Evolutionary conservation across 2,329 filamentous ascomycete genomes (phyloP).

Genomic region (Gnomoniopsis smithogilvyi): DNA sequence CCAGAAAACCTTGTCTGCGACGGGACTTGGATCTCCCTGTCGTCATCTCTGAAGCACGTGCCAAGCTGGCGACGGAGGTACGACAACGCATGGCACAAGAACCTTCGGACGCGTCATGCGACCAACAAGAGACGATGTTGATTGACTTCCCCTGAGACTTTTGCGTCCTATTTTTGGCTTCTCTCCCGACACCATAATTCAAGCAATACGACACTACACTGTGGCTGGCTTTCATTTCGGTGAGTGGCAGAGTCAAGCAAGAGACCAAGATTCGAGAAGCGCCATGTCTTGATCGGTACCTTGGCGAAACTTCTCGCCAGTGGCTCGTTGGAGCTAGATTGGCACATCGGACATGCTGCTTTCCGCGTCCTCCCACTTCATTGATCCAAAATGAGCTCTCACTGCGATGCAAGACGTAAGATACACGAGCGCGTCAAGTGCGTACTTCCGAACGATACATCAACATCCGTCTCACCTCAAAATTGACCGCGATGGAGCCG

Average conservation of each 20-base stretch:
- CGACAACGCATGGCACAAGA: slow-evolving; percentile 20
- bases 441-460: not conserved
- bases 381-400: not conserved
- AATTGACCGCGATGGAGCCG: no score
- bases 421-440: not conserved
- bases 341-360: not conserved
- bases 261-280: not conserved
- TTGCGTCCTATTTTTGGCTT: slow-evolving; percentile 6
- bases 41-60: slow-evolving; percentile 9
- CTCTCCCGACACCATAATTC: not conserved
- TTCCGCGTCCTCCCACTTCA: not conserved
- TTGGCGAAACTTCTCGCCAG: slow-evolving; percentile 4
- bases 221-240: not conserved
- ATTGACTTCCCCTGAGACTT: slow-evolving; percentile 5
- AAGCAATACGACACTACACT: slow-evolving; percentile 3
- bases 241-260: slow-evolving; percentile 1
- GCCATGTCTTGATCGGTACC: not conserved
- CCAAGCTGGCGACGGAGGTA: slow-evolving; percentile 22
- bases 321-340: slow-evolving; percentile 4
- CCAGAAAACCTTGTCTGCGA: slow-evolving; percentile 12
- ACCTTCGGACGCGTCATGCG: slow-evolving; percentile 18
- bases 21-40: slow-evolving; percentile 11
- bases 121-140: not conserved
- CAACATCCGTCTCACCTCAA: not conserved
- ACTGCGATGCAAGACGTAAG: no score